Evolutionary conservation across 805 yeast species (phyloP), one percentile per base, ranked within the genome.

Genomic region (Monosporozyma yasuniensis): DNA sequence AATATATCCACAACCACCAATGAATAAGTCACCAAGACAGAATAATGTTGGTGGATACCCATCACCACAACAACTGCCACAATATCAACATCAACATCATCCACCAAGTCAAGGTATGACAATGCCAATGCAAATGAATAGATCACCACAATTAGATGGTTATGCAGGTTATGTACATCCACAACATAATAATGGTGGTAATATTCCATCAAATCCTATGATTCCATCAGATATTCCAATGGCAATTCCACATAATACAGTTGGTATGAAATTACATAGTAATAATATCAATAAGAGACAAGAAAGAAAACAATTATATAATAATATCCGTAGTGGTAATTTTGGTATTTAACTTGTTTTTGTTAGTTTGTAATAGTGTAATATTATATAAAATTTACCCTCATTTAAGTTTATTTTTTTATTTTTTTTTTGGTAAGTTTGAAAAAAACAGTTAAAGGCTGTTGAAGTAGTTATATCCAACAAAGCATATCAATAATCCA

Each of bases 331-430:
- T 58, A 79, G 77, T 50, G 85, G 84, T 28, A 75, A 75, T 49
- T 84, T 83, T 67, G 91, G 91, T 44, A 82, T 84, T 35, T 83
- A 66, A 53, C 6, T 16, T n/a, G n/a, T n/a, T n/a, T 10, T 21
- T 12, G 14, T 19, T 25, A 8, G 27, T 25, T 25, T 18, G 16
- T 44, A 5, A n/a, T n/a, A n/a, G n/a, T 27, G 25, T 28, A 43
- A n/a, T 25, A 25, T n/a, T 27, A 25, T 16, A n/a, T 37, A 37
- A 32, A 32, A 25, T 25, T 32, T 32, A 32, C 25, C 23, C 23
- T n/a, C 43, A 39, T 39, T 18, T 22, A 11, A 12, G 21, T 11
- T 12, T 27, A 16, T 3, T 16, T 18, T 11, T 3, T 16, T 32
- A 27, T 8, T 14, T 23, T 32, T 23, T 10, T 9, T 10, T 11